phyloP scores from a whole-genome alignment of 2,329 filamentous ascomycete species.

The Exophiala xenobiotica region DNA sequence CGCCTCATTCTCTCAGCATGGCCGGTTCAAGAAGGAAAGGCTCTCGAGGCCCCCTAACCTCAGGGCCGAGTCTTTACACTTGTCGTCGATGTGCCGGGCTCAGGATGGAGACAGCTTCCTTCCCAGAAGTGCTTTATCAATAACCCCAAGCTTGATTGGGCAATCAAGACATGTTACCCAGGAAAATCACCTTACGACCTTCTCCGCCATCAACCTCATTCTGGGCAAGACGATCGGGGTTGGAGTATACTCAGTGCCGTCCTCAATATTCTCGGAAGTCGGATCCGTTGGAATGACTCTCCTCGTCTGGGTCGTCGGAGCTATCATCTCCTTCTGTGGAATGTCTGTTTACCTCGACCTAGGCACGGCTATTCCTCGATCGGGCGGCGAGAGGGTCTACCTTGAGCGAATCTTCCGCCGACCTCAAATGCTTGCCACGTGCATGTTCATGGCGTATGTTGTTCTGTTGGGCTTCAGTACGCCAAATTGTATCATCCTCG shows the following conservation, averaged over 20 bases:
- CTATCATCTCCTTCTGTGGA: constrained; percentile 47
- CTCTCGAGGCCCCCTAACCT: constrained; percentile 5
- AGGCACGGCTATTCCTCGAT: constrained; percentile 46
- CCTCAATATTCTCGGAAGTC: constrained; percentile 54
- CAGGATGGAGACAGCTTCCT: constrained; percentile 8
- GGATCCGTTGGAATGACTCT: constrained; percentile 56
- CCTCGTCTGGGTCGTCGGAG: constrained; percentile 55
- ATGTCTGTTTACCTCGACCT: constrained; percentile 50
- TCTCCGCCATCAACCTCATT: constrained; percentile 32
- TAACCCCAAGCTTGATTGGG: constrained; percentile 17
- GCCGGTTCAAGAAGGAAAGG: constrained; percentile 4
- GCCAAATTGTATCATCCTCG: constrained; percentile 54
- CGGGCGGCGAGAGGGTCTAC: constrained; percentile 55
- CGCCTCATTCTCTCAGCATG: background rate
- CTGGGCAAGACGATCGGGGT: constrained; percentile 43
- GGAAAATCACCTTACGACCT: constrained; percentile 18
- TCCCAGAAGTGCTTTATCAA: constrained; percentile 13
- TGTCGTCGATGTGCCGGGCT: constrained; percentile 4
- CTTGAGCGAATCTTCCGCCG: constrained; percentile 53
- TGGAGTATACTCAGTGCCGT: constrained; percentile 56
- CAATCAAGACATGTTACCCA: constrained; percentile 5
- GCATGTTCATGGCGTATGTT: constrained; percentile 53
- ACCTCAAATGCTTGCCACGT: constrained; percentile 54
- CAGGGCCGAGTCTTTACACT: constrained; percentile 7
- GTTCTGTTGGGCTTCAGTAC: constrained; percentile 53